phyloP scores from a whole-genome alignment of 1,284 basidiomycete species.

The Sutorius eximius region DNA sequence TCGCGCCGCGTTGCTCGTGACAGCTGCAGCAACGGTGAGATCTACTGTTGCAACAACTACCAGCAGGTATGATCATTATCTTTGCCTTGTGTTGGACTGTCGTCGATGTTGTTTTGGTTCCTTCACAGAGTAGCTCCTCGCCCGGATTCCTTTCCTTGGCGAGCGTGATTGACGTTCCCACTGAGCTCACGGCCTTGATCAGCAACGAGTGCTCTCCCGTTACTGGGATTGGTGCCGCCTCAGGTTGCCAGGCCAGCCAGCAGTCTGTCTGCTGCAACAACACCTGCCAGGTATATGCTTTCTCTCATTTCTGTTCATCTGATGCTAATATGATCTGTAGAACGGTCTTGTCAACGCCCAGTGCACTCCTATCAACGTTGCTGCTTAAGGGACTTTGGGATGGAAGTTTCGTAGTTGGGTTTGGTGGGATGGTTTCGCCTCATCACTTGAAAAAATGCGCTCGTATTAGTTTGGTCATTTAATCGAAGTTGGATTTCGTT shows the following conservation, averaged over 20 bases:
- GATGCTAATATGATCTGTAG: too few species aligned
- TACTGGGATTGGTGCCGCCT: neutral
- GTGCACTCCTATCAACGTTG: too few species aligned
- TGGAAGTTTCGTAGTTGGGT: too few species aligned
- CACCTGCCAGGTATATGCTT: slow-evolving; percentile 3
- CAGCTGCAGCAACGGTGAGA: slow-evolving; percentile 1
- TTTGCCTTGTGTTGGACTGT: fast-evolving
- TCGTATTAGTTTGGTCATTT: too few species aligned
- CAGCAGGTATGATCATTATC: neutral
- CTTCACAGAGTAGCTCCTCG: too few species aligned
- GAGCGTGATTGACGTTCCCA: neutral
- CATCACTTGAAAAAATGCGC: too few species aligned
- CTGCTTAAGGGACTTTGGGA: too few species aligned
- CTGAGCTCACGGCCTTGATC: neutral
- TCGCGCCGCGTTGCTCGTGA: slow-evolving; percentile 7
- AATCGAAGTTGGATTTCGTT: too few species aligned
- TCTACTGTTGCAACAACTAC: slow-evolving; percentile 11
- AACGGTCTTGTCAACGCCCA: too few species aligned
- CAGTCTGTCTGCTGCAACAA: slow-evolving; percentile 17
- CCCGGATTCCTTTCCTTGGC: too few species aligned
- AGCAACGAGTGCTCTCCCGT: slow-evolving; percentile 1
- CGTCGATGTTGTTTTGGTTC: neutral
- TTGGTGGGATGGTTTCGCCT: too few species aligned
- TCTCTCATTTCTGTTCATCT: too few species aligned
- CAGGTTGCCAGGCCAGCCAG: neutral